Evolutionary conservation across 371 early-diverging fungal species (phyloP).

Genomic region (Circinella umbellata): DNA sequence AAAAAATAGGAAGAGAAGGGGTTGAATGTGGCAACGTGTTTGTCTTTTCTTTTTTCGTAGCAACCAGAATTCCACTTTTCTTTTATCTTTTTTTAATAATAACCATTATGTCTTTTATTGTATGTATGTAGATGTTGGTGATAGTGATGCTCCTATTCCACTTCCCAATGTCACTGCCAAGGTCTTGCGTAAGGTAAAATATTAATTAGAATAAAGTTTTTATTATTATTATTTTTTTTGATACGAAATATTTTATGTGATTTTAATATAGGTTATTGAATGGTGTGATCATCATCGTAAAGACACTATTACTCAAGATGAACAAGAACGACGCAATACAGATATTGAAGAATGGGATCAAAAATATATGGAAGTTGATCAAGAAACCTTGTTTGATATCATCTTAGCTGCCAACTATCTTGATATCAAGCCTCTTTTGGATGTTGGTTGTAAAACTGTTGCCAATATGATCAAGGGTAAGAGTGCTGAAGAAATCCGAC

Average conservation of each 20-base stretch:
- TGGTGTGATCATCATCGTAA: constrained; percentile 82
- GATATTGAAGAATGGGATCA: constrained; percentile 86
- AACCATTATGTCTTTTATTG: not conserved
- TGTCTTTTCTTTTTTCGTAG: no score
- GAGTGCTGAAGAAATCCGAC: constrained; percentile 92
- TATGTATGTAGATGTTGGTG: constrained; percentile 70
- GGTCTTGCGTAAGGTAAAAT: constrained; percentile 70
- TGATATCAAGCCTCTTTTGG: constrained; percentile 94
- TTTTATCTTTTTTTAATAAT: not conserved
- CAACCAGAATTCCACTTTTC: not conserved
- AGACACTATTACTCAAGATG: constrained; percentile 70
- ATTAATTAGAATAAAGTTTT: not conserved
- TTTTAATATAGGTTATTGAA: constrained; percentile 65
- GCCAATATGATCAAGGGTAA: constrained; percentile 98
- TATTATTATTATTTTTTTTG: no score
- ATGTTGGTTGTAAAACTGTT: constrained; percentile 97
- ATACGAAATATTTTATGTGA: no score
- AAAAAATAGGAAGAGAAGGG: no score
- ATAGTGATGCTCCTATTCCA: constrained; percentile 75
- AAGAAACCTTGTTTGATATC: constrained; percentile 79
- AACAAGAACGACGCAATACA: constrained; percentile 67
- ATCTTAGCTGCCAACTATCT: constrained; percentile 92
- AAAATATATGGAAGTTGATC: constrained; percentile 80
- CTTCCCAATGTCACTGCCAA: constrained; percentile 77
- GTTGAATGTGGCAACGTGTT: no score